Base-by-base conservation (phyloP, 495 filamentous ascomycete species). In the Lepidopterella palustris region DNA sequence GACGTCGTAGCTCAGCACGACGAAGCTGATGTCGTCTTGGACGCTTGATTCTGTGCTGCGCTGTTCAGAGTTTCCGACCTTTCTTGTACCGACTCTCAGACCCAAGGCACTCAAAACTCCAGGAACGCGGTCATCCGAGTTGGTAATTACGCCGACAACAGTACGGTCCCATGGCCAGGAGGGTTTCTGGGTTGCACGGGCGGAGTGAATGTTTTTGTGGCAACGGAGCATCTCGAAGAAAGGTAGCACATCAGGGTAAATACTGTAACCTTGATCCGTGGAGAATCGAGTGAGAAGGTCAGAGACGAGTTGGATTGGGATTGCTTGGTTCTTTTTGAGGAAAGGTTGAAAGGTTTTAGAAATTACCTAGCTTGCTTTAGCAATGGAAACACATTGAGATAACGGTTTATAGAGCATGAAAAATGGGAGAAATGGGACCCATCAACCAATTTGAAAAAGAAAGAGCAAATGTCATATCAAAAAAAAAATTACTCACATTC, bases 81-180 rank as follows among this genome's bases (percentile, higher is more conserved):
- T 42, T 26, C 63, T 57, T 65, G 56, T 71, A 9, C 79, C 79
- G 1, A 90, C 80, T 5, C 61, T 65, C 21, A 92, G 57, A 0
- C 86, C 86, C 15, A 92, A 67, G 6, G 80, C 81, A 18, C 76
- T 71, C 10, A 92, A 67, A 9, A 92, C 78, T 11, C 68, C 67
- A 6, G 80, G 77, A 0, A 90, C 81, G 0, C 89, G 79, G 64
- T 87, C 82, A 67, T 93, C 88, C 1, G 88, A 90, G 69, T 92
- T 93, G 21, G 86, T 87, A 50, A 92, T 74, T 15, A 91, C 75
- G 4, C 89, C 89, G 0, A 88, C 65, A 8, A 84, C 62, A 1
- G 85, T 69, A 4, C 64, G 57, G 10, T 68, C 59, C 58, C 72
- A 74, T 20, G 49, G 73, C 72, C 71, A 74, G 13, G 54, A 45